These are phyloP conservation scores for Spergularia bocconei DNA, from an alignment of 148 eudicot genomes.

Conservation along the genomic window DNA sequence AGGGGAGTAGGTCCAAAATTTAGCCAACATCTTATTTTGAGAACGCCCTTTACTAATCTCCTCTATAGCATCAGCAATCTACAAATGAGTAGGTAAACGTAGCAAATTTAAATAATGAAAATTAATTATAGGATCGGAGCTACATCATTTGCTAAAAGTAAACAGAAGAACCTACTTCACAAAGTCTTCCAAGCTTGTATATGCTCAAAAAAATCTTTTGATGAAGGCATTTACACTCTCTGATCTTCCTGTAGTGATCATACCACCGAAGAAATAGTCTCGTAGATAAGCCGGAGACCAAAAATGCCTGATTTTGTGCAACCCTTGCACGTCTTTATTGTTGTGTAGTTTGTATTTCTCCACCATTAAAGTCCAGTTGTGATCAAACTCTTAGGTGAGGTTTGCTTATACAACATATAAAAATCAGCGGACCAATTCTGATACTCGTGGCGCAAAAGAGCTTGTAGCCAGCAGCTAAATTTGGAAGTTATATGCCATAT, in stretches of 20 bases:
- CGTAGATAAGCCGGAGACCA: constrained; percentile 15
- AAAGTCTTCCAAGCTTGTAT: constrained; percentile 12
- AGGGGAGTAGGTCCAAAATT: constrained; percentile 3
- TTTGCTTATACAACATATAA: constrained; percentile 1
- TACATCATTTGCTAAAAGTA: neutral
- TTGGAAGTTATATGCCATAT: constrained; percentile 9
- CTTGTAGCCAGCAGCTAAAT: neutral
- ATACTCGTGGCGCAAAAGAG: neutral
- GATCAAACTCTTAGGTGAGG: neutral
- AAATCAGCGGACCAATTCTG: constrained; percentile 11
- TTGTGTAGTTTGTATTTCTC: neutral
- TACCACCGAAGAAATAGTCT: constrained; percentile 21
- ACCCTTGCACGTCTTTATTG: neutral
- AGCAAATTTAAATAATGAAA: neutral
- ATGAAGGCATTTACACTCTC: constrained; percentile 27
- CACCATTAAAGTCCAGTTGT: neutral
- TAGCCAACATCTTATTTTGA: constrained; percentile 16
- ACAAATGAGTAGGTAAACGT: neutral
- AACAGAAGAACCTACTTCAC: constrained; percentile 1
- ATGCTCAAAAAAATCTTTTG: constrained; percentile 6
- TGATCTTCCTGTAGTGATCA: constrained; percentile 23
- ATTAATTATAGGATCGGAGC: neutral
- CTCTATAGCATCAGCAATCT: constrained; percentile 18
- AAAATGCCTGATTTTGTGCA: constrained; percentile 1
- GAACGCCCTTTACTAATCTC: constrained; percentile 13